phyloP scores from a whole-genome alignment of 1,284 basidiomycete species.

The Crepidotus sp. region DNA sequence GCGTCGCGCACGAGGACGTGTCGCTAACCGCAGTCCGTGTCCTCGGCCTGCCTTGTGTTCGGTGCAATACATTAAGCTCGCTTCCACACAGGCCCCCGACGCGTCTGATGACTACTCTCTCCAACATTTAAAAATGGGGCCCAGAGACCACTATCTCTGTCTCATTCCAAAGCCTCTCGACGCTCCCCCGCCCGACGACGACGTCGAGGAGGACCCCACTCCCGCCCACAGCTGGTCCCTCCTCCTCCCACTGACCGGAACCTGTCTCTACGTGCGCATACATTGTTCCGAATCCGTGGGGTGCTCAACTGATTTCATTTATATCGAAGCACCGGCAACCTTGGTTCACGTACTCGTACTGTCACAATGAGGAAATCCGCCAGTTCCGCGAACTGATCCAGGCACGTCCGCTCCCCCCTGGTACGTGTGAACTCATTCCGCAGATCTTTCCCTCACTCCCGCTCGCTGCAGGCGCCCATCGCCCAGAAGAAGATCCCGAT shows the following conservation, averaged over 20 bases:
- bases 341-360: slow-evolving; percentile 97
- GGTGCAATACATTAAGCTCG: slow-evolving; percentile 11
- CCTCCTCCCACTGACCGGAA: slow-evolving; percentile 64
- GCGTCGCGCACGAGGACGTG: slow-evolving; percentile 12
- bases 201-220: slow-evolving; percentile 47
- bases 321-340: slow-evolving; percentile 63
- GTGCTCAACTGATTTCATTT: slow-evolving; percentile 19
- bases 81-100: slow-evolving; percentile 14
- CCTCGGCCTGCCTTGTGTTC: neutral
- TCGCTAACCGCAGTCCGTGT: slow-evolving; percentile 12
- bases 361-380: slow-evolving; percentile 81
- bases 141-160: slow-evolving; percentile 59
- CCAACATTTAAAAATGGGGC: slow-evolving; percentile 64
- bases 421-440: slow-evolving; percentile 27
- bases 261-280: slow-evolving; percentile 62
- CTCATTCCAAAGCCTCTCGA: slow-evolving; percentile 60
- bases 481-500: slow-evolving; percentile 74
- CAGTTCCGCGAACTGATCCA: slow-evolving; percentile 73
- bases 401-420: slow-evolving; percentile 53
- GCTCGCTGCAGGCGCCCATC: slow-evolving; percentile 45
- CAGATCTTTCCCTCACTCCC: slow-evolving; percentile 7
- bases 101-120: slow-evolving; percentile 35
- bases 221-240: slow-evolving; percentile 72
- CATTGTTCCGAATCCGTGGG: slow-evolving; percentile 10
- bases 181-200: slow-evolving; percentile 36